These are phyloP conservation scores for Fusarium begoniae DNA, from an alignment of 2,329 filamentous ascomycete genomes.

Conservation along the genomic window DNA sequence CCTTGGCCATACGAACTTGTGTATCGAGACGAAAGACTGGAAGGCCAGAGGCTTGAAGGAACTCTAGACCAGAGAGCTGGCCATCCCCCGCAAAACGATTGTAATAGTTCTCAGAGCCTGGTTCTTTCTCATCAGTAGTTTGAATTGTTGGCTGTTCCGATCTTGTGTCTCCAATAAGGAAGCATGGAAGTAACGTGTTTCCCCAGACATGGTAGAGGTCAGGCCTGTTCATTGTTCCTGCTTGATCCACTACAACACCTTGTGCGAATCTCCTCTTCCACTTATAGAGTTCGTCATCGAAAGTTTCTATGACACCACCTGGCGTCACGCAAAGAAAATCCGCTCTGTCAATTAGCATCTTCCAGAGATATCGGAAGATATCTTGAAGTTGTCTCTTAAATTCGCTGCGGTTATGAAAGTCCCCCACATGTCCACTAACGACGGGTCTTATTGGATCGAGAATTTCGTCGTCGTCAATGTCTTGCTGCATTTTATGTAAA, in stretches of 20 bases:
- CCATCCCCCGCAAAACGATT: slow-evolving; percentile 19
- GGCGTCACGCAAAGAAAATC: too few species aligned
- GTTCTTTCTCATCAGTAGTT: background rate
- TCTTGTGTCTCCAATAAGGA: slow-evolving; percentile 30
- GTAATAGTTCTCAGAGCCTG: background rate
- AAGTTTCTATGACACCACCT: too few species aligned
- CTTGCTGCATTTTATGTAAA: background rate
- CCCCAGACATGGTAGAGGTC: slow-evolving; percentile 37
- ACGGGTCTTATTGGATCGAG: too few species aligned
- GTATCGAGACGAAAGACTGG: slow-evolving; percentile 25
- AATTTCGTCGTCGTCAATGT: background rate
- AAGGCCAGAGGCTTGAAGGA: background rate
- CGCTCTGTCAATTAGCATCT: too few species aligned
- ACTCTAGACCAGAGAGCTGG: slow-evolving; percentile 1
- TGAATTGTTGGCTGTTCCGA: slow-evolving; percentile 20
- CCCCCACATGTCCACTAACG: too few species aligned
- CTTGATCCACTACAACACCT: slow-evolving; percentile 35
- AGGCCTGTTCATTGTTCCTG: slow-evolving; percentile 25
- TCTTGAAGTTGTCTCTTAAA: too few species aligned
- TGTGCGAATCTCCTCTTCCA: background rate
- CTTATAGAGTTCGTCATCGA: too few species aligned
- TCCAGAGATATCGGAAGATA: too few species aligned
- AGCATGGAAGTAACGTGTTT: slow-evolving; percentile 33
- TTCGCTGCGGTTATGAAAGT: too few species aligned
- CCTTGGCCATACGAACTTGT: slow-evolving; percentile 36